Percentiles rank a stretch among this genome's conserved stretches.
phyloP scores from a whole-genome alignment of 1,284 basidiomycete genomes.

The Lentinus polychrous region DNA sequence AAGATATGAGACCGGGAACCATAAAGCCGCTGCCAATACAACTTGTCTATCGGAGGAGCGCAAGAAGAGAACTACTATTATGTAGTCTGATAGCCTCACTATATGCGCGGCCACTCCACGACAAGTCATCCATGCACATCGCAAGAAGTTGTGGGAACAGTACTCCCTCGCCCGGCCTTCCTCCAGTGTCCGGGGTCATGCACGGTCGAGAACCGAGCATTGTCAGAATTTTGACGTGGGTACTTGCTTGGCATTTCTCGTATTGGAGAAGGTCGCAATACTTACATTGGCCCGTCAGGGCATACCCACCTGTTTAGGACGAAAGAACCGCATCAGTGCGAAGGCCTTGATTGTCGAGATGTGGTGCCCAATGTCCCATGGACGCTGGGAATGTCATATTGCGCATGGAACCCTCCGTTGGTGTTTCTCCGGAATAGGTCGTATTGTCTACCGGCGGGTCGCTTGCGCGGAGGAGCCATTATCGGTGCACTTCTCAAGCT shows the following conservation, averaged over 20 bases:
- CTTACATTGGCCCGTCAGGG: constrained; percentile 5
- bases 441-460: background rate
- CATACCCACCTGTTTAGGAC: background rate
- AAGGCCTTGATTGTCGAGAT: constrained; percentile 4
- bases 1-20: no score
- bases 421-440: background rate
- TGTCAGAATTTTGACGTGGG: constrained; percentile 5
- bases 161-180: background rate
- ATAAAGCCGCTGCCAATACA: no score
- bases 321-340: constrained; percentile 2
- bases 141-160: background rate
- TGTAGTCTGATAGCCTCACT: background rate
- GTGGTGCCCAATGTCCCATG: background rate
- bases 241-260: constrained; percentile 4
- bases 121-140: background rate
- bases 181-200: constrained; percentile 5
- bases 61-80: no score
- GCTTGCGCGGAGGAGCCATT: background rate
- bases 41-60: no score
- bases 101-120: background rate
- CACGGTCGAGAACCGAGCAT: constrained; percentile 1
- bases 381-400: constrained; percentile 1
- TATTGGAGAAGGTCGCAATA: background rate
- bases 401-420: background rate
- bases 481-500: background rate